Evolutionary conservation across 257 asterid species (phyloP), one percentile per base, ranked within the genome.

Genomic region (Nicotiana otophora): DNA sequence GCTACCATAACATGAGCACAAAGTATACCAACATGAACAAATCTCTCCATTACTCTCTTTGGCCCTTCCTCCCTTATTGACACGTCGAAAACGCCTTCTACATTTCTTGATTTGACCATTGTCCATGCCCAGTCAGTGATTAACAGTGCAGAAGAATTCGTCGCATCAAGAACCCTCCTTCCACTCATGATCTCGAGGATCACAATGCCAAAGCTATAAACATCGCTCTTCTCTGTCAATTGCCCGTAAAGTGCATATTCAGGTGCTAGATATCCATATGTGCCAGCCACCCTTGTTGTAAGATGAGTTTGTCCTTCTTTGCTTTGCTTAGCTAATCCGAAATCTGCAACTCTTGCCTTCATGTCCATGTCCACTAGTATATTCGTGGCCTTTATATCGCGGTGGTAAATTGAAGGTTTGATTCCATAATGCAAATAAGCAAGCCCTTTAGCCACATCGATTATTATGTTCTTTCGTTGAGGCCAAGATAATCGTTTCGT

Each of bases 1-100:
- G 90, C 92, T 46, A 90, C 95, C 95, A 91, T 90, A 14, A 88
- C 90, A 82, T 90, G 95, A 77, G 93, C 91, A 82, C 95, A 90
- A 2, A 91, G 87, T 51, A 90, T 87, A 23, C 93, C 95, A 20
- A 91, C 91, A 1, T 39, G 82, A 33, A 89, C 91, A 67, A 88
- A 90, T 63, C 95, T 89, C 85, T 89, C 92, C 93, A 90, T 90
- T 0, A 91, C 91, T n/a, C 85, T 91, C 82, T 81, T 88, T 1
- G 91, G 90, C 55, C 92, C 95, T 81, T 82, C 87, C 15, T 86
- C 42, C 84, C 90, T 82, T 55, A 89, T 86, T 9, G 84, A 84
- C 76, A 69, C 88, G 3, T 90, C 83, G 23, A 88, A 87, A 14
- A 90, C 55, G 17, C 89, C 90, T 10, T 87, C 90, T 0, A 58